Conservation (phyloP, 2,329 filamentous ascomycete species). For the Albifimbria verrucaria region DNA sequence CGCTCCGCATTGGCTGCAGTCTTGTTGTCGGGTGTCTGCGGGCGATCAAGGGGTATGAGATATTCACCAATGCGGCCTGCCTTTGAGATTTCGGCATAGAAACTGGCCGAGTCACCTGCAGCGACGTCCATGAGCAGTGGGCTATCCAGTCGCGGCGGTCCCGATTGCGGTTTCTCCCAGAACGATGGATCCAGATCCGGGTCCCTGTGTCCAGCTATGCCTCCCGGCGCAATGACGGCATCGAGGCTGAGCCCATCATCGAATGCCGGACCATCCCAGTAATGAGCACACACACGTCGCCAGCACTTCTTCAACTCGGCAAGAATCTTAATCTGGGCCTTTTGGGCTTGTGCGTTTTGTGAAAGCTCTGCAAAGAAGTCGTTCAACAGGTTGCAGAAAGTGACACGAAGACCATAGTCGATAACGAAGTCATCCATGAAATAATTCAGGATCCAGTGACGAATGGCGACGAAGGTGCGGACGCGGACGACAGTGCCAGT, state of each 20-base stretch:
- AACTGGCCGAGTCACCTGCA: conserved; percentile 29
- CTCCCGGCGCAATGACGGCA: conserved; percentile 71
- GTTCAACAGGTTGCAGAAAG: conserved; percentile 82
- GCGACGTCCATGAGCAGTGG: conserved; percentile 27
- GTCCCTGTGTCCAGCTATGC: conserved; percentile 61
- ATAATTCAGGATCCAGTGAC: conserved; percentile 98
- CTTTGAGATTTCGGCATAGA: conserved; percentile 44
- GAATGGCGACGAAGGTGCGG: conserved; percentile 87
- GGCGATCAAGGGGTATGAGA: conserved; percentile 39
- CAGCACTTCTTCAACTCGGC: conserved; percentile 96
- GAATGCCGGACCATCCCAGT: conserved; percentile 77
- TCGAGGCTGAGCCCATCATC: conserved; percentile 60
- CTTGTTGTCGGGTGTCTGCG: conserved; percentile 44
- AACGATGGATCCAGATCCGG: conserved; percentile 51
- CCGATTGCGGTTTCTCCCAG: conserved; percentile 44
- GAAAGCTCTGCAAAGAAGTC: conserved; percentile 55
- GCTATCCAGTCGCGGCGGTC: conserved; percentile 42
- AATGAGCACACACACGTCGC: conserved; percentile 83
- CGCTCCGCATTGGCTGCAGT: conserved; percentile 15
- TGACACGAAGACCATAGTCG: conserved; percentile 67
- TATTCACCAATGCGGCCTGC: conserved; percentile 46
- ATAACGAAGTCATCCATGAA: conserved; percentile 91
- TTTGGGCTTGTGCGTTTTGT: conserved; percentile 39
- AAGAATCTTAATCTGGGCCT: conserved; percentile 75
- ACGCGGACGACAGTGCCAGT: conserved; percentile 92